phyloP scores from a whole-genome alignment of 1,139 yeast species.

The Saccharomyces hybrid region DNA sequence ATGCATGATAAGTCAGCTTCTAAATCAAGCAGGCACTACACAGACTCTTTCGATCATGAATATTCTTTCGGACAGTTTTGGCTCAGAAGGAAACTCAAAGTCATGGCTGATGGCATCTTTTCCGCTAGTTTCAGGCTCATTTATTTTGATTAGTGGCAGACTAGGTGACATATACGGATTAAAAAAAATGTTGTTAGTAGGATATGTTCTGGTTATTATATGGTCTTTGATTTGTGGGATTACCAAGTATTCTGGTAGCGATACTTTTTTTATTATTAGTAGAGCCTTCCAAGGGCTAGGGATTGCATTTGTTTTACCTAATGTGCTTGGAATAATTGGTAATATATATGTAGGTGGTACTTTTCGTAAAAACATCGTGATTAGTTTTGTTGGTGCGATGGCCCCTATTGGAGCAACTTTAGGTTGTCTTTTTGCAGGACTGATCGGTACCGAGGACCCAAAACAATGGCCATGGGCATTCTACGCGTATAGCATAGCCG shows the following conservation, averaged over 20 bases:
- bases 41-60: conserved; percentile 33
- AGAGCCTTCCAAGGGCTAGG: conserved; percentile 52
- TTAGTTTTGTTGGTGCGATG: conserved; percentile 45
- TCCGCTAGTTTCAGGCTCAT: conserved; percentile 49
- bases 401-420: conserved; percentile 50
- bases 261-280: conserved; percentile 42
- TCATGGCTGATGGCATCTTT: conserved; percentile 54
- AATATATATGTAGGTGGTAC: conserved; percentile 40
- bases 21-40: conserved; percentile 31
- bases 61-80: conserved; percentile 22
- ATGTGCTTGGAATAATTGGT: conserved; percentile 47
- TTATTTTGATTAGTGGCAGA: conserved; percentile 44
- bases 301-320: conserved; percentile 45
- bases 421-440: conserved; percentile 44
- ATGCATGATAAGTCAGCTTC: conserved; percentile 35
- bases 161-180: conserved; percentile 50
- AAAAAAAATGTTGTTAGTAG: conserved; percentile 37
- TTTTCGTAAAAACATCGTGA: conserved; percentile 42
- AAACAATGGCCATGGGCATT: conserved; percentile 47
- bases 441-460: conserved; percentile 36
- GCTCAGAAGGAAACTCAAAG: conserved; percentile 24
- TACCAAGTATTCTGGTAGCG: conserved; percentile 38
- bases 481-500: conserved; percentile 38
- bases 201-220: conserved; percentile 39
- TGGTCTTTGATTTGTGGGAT: conserved; percentile 46